These are phyloP conservation scores for Emmonsiellopsis sp. DNA, from an alignment of 2,329 filamentous ascomycete genomes.

Conservation along the genomic window DNA sequence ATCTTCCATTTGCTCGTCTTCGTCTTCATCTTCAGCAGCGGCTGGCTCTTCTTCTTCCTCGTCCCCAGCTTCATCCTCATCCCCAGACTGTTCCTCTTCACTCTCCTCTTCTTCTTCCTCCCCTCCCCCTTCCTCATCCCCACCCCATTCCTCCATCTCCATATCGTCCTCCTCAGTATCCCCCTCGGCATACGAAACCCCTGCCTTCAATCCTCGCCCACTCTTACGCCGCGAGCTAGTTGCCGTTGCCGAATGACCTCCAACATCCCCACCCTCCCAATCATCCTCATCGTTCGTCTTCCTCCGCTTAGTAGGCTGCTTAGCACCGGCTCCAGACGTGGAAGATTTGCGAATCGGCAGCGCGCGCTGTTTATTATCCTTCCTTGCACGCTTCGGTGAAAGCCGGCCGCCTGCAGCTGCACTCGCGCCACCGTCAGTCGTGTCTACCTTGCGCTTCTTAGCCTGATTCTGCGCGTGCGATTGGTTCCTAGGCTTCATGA, in stretches of 20 bases:
- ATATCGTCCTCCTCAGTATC: conserved; percentile 36
- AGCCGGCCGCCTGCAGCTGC: conserved; percentile 14
- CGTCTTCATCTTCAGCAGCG: conserved; percentile 4
- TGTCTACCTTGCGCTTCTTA: conserved; percentile 33
- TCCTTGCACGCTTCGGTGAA: conserved; percentile 22
- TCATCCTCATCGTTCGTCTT: conserved; percentile 29
- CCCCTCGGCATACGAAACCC: conserved; percentile 35
- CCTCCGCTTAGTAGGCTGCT: conserved; percentile 26
- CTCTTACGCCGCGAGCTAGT: conserved; percentile 29
- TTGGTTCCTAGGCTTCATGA: conserved; percentile 50
- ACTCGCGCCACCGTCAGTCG: conserved; percentile 16
- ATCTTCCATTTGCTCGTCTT: conserved; percentile 1
- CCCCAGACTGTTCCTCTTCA: conserved; percentile 7
- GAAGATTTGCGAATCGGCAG: conserved; percentile 26
- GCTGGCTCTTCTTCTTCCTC: conserved; percentile 7
- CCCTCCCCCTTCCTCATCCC: conserved; percentile 19
- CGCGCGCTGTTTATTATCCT: conserved; percentile 17
- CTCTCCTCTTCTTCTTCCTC: conserved; percentile 18
- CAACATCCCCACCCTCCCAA: conserved; percentile 34
- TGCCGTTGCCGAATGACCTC: conserved; percentile 27
- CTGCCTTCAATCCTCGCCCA: conserved; percentile 25
- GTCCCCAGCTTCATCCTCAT: conserved; percentile 14
- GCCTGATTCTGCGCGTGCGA: conserved; percentile 13
- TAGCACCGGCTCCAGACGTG: conserved; percentile 14
- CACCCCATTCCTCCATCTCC: conserved; percentile 31